phyloP scores from a whole-genome alignment of 1,139 yeast species.

The Suhomyces kunorum region DNA sequence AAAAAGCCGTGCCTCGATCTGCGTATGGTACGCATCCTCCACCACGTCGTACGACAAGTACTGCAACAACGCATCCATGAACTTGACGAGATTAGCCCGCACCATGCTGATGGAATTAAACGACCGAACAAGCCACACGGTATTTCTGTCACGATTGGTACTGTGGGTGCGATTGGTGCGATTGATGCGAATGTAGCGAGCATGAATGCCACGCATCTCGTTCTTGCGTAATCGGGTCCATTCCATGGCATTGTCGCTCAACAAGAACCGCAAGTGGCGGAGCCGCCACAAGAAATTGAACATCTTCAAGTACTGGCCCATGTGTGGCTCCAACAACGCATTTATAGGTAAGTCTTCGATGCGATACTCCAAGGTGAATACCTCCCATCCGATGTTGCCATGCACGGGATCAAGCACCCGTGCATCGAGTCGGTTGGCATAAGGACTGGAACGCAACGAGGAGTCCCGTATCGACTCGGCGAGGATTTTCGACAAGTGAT shows the following conservation, averaged over 20 bases:
- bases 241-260: constrained; percentile 44
- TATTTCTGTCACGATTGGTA: constrained; percentile 25
- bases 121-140: constrained; percentile 32
- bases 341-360: constrained; percentile 58
- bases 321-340: constrained; percentile 28
- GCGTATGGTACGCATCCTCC: constrained; percentile 40
- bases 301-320: constrained; percentile 69
- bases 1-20: constrained; percentile 29
- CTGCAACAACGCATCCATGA: constrained; percentile 43
- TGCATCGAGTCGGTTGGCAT: constrained; percentile 65
- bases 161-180: constrained; percentile 12
- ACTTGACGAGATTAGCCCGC: constrained; percentile 47
- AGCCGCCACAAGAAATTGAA: constrained; percentile 87
- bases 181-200: constrained; percentile 18
- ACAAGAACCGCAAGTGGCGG: constrained; percentile 57
- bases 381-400: constrained; percentile 86
- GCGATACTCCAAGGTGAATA: constrained; percentile 82
- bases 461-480: constrained; percentile 68
- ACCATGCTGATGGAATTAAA: constrained; percentile 46
- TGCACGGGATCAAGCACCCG: constrained; percentile 64
- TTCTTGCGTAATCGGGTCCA: constrained; percentile 37
- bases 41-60: constrained; percentile 52
- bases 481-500: constrained; percentile 64
- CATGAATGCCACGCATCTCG: constrained; percentile 29
- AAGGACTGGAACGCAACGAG: constrained; percentile 50